Percentiles rank a stretch among this genome's conserved stretches.
Conservation (phyloP, 495 filamentous ascomycete species). For the Podospora pseudopauciseta region DNA sequence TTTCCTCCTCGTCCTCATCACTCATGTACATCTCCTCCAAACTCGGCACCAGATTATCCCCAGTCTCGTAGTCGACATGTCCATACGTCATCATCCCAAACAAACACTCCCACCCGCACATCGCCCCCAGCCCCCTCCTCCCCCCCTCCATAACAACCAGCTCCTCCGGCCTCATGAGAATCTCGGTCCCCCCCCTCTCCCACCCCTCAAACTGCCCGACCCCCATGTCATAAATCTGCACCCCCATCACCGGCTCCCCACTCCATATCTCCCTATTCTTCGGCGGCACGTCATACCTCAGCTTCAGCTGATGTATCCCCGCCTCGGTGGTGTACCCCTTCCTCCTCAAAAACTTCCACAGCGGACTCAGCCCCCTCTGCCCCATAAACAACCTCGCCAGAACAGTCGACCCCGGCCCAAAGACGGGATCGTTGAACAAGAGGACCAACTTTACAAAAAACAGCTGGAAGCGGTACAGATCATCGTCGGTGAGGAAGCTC, state of each 20-base stretch:
- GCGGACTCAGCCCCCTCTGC: conserved; percentile 50
- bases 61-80: conserved; percentile 46
- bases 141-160: conserved; percentile 50
- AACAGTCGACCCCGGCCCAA: conserved; percentile 33
- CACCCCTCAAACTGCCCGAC: conserved; percentile 50
- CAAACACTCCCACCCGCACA: conserved; percentile 31
- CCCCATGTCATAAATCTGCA: conserved; percentile 48
- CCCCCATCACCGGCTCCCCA: conserved; percentile 39
- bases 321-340: conserved; percentile 33
- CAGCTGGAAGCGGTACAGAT: conserved; percentile 51
- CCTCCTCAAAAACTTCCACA: conserved; percentile 49
- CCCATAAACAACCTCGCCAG: conserved; percentile 55
- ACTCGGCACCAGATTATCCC: conserved; percentile 35
- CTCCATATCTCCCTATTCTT: background rate
- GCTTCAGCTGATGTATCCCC: conserved; percentile 46
- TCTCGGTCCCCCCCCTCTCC: conserved; percentile 34
- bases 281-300: conserved; percentile 38
- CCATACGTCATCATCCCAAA: conserved; percentile 53
- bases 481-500: conserved; percentile 48
- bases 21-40: conserved; percentile 47
- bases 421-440: conserved; percentile 51
- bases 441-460: conserved; percentile 63
- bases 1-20: conserved; percentile 32
- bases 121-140: conserved; percentile 44
- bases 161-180: conserved; percentile 54